Evolutionary conservation across 1,284 basidiomycete species (phyloP), one percentile per base, ranked within the genome.

Genomic region (Sanguinoderma infundibulare): DNA sequence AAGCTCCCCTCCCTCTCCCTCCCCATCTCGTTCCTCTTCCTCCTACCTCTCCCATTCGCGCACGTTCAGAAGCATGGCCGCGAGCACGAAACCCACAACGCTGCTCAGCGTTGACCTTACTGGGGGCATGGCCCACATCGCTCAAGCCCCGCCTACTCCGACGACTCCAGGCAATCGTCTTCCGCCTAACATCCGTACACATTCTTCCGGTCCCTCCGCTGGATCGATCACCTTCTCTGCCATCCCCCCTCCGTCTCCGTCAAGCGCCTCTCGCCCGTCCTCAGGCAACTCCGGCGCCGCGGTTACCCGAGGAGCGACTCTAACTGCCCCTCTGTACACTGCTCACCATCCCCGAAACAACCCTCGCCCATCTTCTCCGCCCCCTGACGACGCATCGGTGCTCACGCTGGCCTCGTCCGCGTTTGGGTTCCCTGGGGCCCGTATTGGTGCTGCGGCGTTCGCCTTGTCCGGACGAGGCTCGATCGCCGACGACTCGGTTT

Each of bases 51-150:
- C 90, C 15, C 84, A 93, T 71, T 83, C 89, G n/a, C 84, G 87
- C 54, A 93, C 91, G 5, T 91, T 92, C 78, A 81, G 83, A 71
- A 93, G 90, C 71, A 89, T 91, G 69, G 86, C 92, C 24, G 92
- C 94, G 0, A 95, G 93, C 71, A 98, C 96, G 5, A 98, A 98
- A 75, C 96, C 95, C 2, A 98, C 96, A 2, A 98, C 96, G 0
- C 77, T 98, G 28, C 83, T 98, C 46, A 95, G 92, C 67, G 86
- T 97, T 62, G 96, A 98, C 70, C 77, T 94, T 17, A 84, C 87
- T 6, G 87, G 85, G 62, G 87, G 90, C 15, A 89, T 94, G 81
- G 96, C 90, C 8, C 95, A 96, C 76, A 98, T 98, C 67, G 95
- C 95, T 4, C 92, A 96, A 72, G 91, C 87, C 8, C 90, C 89